Percentiles rank a stretch among this genome's conserved stretches.
These are phyloP conservation scores for Trifolium repens DNA, from an alignment of 306 rosid genomes.

Conservation along the genomic window DNA sequence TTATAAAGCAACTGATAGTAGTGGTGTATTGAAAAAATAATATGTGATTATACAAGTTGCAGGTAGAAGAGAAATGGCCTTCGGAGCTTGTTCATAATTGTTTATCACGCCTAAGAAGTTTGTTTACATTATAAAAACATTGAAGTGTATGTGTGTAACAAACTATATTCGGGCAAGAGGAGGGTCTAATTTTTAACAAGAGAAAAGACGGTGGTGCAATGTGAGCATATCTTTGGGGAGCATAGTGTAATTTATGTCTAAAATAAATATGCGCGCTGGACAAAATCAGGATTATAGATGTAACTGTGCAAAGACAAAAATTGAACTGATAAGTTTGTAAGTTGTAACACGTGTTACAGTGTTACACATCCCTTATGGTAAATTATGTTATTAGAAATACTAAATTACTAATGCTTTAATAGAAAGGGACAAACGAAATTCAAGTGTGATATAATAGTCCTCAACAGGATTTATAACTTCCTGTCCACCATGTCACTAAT, in stretches of 20 bases:
- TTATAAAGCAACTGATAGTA: background rate
- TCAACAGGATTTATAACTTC: constrained; percentile 6
- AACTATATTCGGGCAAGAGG: background rate
- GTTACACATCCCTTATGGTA: background rate
- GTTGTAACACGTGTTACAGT: no score
- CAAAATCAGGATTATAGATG: background rate
- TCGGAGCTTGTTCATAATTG: background rate
- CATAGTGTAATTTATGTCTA: background rate
- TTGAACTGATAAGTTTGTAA: background rate
- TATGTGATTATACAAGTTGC: background rate
- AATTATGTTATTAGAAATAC: background rate
- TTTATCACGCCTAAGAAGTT: background rate
- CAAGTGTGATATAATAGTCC: constrained; percentile 2
- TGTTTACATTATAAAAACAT: background rate
- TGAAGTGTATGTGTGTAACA: background rate
- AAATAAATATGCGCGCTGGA: constrained; percentile 17
- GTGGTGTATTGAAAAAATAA: background rate
- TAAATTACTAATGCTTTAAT: background rate
- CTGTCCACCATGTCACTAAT: background rate
- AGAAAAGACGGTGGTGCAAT: background rate
- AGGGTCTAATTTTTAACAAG: background rate
- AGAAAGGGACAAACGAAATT: background rate
- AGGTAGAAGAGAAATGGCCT: background rate
- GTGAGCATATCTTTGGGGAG: background rate
- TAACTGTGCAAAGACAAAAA: background rate